Conservation (phyloP, 371 early-diverging fungal species). For the Actinomucor elegans region DNA sequence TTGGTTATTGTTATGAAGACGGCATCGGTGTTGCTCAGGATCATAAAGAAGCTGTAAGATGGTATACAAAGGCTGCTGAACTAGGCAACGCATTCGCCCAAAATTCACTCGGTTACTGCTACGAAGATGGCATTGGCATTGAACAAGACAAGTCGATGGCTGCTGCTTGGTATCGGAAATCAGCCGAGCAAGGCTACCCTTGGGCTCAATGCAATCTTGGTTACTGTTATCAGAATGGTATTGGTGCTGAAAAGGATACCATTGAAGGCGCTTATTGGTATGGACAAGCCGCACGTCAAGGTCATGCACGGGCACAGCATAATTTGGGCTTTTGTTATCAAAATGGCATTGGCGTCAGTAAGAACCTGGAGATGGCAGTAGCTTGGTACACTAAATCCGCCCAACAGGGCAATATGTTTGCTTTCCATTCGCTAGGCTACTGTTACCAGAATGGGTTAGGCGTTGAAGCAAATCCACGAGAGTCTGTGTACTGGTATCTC, state of each 20-base stretch:
- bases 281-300: conserved; percentile 72
- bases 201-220: conserved; percentile 79
- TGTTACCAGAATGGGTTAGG: conserved; percentile 92
- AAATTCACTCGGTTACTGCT: conserved; percentile 80
- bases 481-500: conserved; percentile 80
- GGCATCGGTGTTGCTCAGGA: conserved; percentile 76
- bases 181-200: conserved; percentile 61
- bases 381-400: conserved; percentile 75
- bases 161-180: conserved; percentile 71
- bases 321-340: conserved; percentile 89
- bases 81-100: conserved; percentile 82
- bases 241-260: conserved; percentile 68
- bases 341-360: conserved; percentile 73
- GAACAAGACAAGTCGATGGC: conserved; percentile 43
- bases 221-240: conserved; percentile 83
- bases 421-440: conserved; percentile 84
- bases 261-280: conserved; percentile 80
- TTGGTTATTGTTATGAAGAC: conserved; percentile 84
- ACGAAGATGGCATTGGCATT: conserved; percentile 76
- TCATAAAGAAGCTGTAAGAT: conserved; percentile 67
- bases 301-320: conserved; percentile 81
- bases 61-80: conserved; percentile 74
- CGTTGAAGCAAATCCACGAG: conserved; percentile 51
- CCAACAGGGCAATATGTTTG: conserved; percentile 75
- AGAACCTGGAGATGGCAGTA: conserved; percentile 65